Evolutionary conservation across 1,284 basidiomycete species (phyloP).

Genomic region (Rugosomyces carneus): DNA sequence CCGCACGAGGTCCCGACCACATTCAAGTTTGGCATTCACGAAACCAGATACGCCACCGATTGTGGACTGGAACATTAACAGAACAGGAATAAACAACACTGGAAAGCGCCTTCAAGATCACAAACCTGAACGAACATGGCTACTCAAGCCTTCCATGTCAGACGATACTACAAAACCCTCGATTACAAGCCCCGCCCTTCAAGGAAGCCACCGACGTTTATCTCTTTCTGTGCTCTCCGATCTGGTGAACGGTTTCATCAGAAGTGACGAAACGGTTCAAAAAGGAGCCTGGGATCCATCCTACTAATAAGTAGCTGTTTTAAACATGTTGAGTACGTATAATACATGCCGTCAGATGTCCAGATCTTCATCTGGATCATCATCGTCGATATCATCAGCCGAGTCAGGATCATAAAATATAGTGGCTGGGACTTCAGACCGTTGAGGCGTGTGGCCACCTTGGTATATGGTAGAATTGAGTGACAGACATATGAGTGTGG

Average conservation of each 20-base stretch:
- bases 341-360: slow-evolving; percentile 49
- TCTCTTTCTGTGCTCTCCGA: neutral
- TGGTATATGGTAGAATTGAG: slow-evolving; percentile 4
- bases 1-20: slow-evolving; percentile 8
- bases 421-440: slow-evolving; percentile 6
- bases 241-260: neutral
- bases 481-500: neutral
- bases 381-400: slow-evolving; percentile 84
- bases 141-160: neutral
- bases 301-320: too few species aligned
- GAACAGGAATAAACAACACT: too few species aligned
- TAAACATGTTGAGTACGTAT: neutral
- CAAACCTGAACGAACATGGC: too few species aligned
- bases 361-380: slow-evolving; percentile 85
- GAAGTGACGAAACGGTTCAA: neutral
- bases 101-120: too few species aligned
- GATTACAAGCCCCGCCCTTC: neutral
- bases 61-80: too few species aligned
- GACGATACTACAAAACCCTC: neutral
- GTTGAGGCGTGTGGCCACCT: slow-evolving; percentile 17
- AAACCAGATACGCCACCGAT: neutral
- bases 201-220: neutral
- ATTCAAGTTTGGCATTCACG: slow-evolving; percentile 7
- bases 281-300: neutral
- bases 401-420: slow-evolving; percentile 79